Evolutionary conservation across 345 rosid species (phyloP).

Genomic region (Eutrema heterophyllum): DNA sequence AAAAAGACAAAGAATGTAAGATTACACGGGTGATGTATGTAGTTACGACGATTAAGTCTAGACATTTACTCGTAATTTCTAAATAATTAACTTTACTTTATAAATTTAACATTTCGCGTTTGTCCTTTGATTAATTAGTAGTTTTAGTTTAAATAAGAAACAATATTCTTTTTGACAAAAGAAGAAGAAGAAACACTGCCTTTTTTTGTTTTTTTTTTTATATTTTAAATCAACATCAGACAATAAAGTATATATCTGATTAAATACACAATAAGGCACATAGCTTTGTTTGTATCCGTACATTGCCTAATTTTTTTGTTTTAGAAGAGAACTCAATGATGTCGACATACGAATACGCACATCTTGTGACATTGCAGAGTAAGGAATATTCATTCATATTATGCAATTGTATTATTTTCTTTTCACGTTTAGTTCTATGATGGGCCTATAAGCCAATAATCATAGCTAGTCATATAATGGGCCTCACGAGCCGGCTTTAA

Average conservation of each 20-base stretch:
- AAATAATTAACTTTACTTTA: neutral
- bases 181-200: neutral
- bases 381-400: too few species aligned
- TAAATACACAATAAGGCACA: neutral
- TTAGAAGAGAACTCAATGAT: neutral
- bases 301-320: neutral
- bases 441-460: conserved; percentile 6
- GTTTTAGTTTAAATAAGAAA: neutral
- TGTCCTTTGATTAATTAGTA: neutral
- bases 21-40: neutral
- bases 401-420: neutral
- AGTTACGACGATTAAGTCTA: neutral
- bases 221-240: neutral
- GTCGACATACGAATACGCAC: conserved; percentile 6
- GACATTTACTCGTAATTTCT: neutral
- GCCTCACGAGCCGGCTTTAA: neutral
- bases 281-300: conserved; percentile 8
- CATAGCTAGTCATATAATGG: neutral
- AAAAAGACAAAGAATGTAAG: neutral
- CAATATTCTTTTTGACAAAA: neutral
- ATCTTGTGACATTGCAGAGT: neutral
- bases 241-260: neutral
- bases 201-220: neutral
- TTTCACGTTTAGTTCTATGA: neutral
- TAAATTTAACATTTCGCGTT: neutral